Base-by-base conservation (phyloP, 1,284 basidiomycete species). In the Cutaneotrichosporon cavernicola region DNA sequence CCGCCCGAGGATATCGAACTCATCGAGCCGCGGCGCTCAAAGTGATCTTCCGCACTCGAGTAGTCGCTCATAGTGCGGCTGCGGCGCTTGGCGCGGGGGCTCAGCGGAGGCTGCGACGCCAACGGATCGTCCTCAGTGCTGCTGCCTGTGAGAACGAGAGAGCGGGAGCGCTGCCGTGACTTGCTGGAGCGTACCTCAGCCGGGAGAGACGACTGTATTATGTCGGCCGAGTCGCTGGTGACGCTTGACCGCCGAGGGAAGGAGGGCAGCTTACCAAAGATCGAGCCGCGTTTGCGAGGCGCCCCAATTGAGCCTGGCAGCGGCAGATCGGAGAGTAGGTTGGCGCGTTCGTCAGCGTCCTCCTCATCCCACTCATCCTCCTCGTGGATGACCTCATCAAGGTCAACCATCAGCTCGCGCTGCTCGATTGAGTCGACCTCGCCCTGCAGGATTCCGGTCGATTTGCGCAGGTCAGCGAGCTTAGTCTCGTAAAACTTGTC, bases 401-500 rank as follows among this genome's bases (percentile, higher is more conserved):
- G 82, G 31, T 70, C 65, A 38, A 56, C 58, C n/a, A 56, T 43
- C 26, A 88, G 76, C 0, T 89, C 90, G 4, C 84, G 80, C 61
- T 87, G 86, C 69, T 93, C 91, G 72, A 89, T 86, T 68, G 83
- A 80, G 31, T 81, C 75, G 6, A 93, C 83, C 47, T 89, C 85
- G n/a, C 84, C 84, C 70, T 90, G 87, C 49, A 96, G 76, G 21
- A 85, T 82, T 1, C 82, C 81, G 7, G 90, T 81, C 34, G 90
- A 88, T 2, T 84, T 83, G 14, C 86, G 73, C 0, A 95, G 78
- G 64, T 94, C 90, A 47, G 83, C 85, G 72, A 90, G 88, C 78
- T 94, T 91, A 8, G 82, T 74, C 63, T 86, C 85, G 79, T 97
- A 98, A 77, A 98, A 98, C 0, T 83, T 68, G 36, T 84, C 83